Evolutionary conservation across 805 yeast genomes (phyloP).

Genomic region (Saccharomycopsis sp.): DNA sequence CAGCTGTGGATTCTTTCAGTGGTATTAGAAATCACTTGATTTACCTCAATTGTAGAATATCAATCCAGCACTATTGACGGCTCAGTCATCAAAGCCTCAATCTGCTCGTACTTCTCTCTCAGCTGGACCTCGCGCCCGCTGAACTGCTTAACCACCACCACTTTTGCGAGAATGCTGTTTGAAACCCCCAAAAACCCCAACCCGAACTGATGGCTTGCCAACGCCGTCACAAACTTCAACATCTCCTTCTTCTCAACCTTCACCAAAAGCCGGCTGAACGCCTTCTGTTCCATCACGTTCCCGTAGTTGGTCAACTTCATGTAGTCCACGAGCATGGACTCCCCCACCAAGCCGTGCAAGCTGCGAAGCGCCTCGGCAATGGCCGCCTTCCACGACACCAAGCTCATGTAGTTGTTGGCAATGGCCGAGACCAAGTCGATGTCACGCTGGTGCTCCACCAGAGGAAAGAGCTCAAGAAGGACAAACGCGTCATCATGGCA

Average conservation of each 20-base stretch:
- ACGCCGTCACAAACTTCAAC: conserved; percentile 24
- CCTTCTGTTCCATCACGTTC: background rate
- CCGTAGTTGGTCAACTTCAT: conserved; percentile 19
- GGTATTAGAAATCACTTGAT: too few relatives aligned
- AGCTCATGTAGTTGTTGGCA: conserved; percentile 25
- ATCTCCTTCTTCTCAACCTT: conserved; percentile 25
- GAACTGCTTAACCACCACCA: background rate
- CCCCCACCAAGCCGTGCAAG: conserved; percentile 35
- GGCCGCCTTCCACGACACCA: conserved; percentile 33
- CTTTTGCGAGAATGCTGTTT: conserved; percentile 21
- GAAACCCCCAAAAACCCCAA: conserved; percentile 13
- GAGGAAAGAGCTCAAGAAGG: background rate
- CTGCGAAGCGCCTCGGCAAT: conserved; percentile 28
- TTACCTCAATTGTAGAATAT: too few relatives aligned
- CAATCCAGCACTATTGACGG: too few relatives aligned
- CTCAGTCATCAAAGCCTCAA: too few relatives aligned
- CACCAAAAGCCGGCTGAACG: conserved; percentile 19
- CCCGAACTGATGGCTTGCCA: conserved; percentile 20
- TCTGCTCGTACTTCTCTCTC: too few relatives aligned
- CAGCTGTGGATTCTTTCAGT: conserved; percentile 47
- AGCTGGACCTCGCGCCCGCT: too few relatives aligned
- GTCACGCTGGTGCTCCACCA: background rate
- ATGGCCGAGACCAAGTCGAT: conserved; percentile 2
- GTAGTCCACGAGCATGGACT: conserved; percentile 30
- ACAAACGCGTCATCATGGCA: background rate